phyloP scores from a whole-genome alignment of 768 basidiomycete species.

The Pleurotus pulmonarius region DNA sequence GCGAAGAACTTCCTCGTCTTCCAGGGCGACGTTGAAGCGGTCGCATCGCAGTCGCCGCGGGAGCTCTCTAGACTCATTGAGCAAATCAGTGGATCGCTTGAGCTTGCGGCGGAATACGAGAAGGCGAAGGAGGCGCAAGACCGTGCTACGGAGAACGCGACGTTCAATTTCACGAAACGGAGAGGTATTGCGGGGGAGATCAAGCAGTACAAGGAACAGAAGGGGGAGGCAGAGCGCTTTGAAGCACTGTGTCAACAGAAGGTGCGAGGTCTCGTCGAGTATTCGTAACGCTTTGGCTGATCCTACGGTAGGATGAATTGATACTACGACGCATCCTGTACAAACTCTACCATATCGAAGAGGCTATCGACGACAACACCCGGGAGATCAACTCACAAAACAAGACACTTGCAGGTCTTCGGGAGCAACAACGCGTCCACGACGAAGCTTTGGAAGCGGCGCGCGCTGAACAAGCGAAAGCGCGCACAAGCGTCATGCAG shows the following conservation, averaged over 20 bases:
- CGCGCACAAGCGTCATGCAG: slow-evolving; percentile 70
- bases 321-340: slow-evolving; percentile 81
- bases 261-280: slow-evolving; percentile 37
- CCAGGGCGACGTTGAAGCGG: slow-evolving; percentile 98
- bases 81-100: slow-evolving; percentile 92
- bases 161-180: slow-evolving; percentile 91
- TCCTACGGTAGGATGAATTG: slow-evolving; percentile 60
- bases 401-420: slow-evolving; percentile 61
- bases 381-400: slow-evolving; percentile 70
- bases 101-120: slow-evolving; percentile 86
- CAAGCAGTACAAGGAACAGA: slow-evolving; percentile 96
- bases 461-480: slow-evolving; percentile 76
- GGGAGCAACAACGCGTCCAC: slow-evolving; percentile 64
- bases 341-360: slow-evolving; percentile 87
- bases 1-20: slow-evolving; percentile 99
- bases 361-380: slow-evolving; percentile 71
- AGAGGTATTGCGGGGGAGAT: slow-evolving; percentile 93
- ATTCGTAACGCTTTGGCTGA: slow-evolving; percentile 3
- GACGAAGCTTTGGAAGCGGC: slow-evolving; percentile 73
- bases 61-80: slow-evolving; percentile 91
- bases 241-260: slow-evolving; percentile 71
- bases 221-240: slow-evolving; percentile 87
- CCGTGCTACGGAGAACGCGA: slow-evolving; percentile 89
- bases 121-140: slow-evolving; percentile 84
- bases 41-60: slow-evolving; percentile 90